Evolutionary conservation across 805 yeast genomes (phyloP).

Genomic region (Debaryomyces castellii): DNA sequence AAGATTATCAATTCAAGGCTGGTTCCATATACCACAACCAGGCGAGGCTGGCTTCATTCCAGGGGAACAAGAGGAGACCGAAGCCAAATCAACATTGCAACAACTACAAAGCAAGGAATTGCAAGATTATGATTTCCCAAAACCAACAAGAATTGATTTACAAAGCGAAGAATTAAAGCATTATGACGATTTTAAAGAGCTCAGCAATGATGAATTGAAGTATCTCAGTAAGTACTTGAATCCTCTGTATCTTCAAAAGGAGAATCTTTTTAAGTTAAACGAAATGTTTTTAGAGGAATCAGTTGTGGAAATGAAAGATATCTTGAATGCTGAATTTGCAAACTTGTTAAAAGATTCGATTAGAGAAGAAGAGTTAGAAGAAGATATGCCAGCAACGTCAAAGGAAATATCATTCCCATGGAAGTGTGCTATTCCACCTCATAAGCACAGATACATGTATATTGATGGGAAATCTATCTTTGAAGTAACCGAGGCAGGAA

Average conservation of each 20-base stretch:
- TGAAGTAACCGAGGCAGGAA: constrained; percentile 32
- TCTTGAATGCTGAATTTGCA: constrained; percentile 61
- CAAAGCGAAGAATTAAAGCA: constrained; percentile 36
- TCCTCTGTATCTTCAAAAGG: constrained; percentile 40
- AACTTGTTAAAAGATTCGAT: constrained; percentile 44
- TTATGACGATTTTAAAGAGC: constrained; percentile 20
- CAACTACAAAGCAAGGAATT: constrained; percentile 75
- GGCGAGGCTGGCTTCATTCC: constrained; percentile 85
- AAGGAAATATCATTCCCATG: constrained; percentile 68
- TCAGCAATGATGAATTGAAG: constrained; percentile 36
- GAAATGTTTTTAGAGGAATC: constrained; percentile 65
- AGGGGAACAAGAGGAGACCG: constrained; percentile 81
- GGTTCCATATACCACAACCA: constrained; percentile 96
- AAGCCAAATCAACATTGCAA: constrained; percentile 73
- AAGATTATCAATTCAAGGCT: constrained; percentile 91
- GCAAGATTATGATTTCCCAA: constrained; percentile 81
- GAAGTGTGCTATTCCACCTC: constrained; percentile 92
- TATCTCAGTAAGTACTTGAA: constrained; percentile 59
- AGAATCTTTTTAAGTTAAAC: constrained; percentile 45
- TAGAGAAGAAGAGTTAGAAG: constrained; percentile 60
- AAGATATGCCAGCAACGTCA: constrained; percentile 55
- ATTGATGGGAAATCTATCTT: constrained; percentile 59
- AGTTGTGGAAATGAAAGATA: constrained; percentile 60
- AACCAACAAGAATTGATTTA: constrained; percentile 48
- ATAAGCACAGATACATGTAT: constrained; percentile 83